Conservation (phyloP, 148 eudicot species). For the Rhododendron simsii region DNA sequence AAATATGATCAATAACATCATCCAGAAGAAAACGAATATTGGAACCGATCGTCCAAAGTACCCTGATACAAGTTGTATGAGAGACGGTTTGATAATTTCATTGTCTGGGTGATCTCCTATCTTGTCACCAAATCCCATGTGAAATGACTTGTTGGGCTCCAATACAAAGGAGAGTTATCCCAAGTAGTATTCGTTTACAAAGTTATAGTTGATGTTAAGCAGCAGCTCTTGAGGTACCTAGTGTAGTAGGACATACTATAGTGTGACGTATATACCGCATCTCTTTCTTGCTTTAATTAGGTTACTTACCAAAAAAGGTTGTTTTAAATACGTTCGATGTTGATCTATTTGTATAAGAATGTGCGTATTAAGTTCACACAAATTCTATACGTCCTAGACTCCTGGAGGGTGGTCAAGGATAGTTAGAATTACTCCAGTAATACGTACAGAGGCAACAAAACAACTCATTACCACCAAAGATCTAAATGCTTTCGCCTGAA, state of each 20-base stretch:
- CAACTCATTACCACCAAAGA: background rate
- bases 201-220: background rate
- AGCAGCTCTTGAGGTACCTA: background rate
- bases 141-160: background rate
- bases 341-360: background rate
- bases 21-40: background rate
- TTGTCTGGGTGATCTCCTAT: background rate
- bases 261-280: background rate
- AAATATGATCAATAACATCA: background rate
- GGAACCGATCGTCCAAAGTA: background rate
- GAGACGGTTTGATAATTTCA: background rate
- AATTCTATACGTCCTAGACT: background rate
- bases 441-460: background rate
- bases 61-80: background rate
- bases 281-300: background rate
- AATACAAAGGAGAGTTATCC: background rate
- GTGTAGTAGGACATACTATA: background rate
- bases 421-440: background rate
- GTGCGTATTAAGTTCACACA: background rate
- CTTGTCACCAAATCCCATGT: background rate
- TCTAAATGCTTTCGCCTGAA: background rate
- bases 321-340: background rate
- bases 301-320: background rate
- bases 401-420: background rate
- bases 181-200: background rate